Evolutionary conservation across 371 early-diverging fungal genomes (phyloP).

Genomic region (Mucor racemosus): DNA sequence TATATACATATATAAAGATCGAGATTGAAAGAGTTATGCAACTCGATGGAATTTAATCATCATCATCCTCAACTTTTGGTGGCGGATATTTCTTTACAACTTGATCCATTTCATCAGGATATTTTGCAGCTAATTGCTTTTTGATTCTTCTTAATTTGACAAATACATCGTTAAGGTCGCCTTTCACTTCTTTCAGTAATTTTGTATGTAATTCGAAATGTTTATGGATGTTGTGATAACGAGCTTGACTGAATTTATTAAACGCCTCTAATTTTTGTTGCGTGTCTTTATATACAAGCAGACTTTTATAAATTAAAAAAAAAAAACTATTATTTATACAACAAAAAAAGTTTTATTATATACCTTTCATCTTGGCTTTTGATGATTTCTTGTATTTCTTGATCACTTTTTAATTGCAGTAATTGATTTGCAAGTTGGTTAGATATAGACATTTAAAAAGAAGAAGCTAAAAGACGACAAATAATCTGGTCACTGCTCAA

Average conservation of each 20-base stretch:
- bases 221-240: constrained; percentile 48
- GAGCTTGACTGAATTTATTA: constrained; percentile 52
- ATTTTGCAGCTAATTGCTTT: constrained; percentile 30
- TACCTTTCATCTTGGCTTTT: constrained; percentile 31
- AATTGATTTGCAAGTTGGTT: constrained; percentile 24
- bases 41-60: background rate
- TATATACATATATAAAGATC: background rate
- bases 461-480: background rate
- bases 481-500: background rate
- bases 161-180: constrained; percentile 48
- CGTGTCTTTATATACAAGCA: constrained; percentile 30
- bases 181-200: constrained; percentile 43
- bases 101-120: constrained; percentile 42
- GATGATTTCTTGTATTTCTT: constrained; percentile 20
- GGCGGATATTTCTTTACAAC: constrained; percentile 40
- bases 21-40: background rate
- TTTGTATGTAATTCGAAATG: constrained; percentile 50
- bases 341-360: background rate
- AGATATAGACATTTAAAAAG: constrained; percentile 18
- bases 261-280: constrained; percentile 45
- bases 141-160: constrained; percentile 46
- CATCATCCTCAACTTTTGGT: constrained; percentile 33
- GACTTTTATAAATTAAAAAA: constrained; percentile 16
- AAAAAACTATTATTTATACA: too few species aligned
- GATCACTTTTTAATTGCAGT: constrained; percentile 23